These are phyloP conservation scores for Backusella tuberculispora DNA, from an alignment of 192 early-diverging fungal species.

Conservation along the genomic window DNA sequence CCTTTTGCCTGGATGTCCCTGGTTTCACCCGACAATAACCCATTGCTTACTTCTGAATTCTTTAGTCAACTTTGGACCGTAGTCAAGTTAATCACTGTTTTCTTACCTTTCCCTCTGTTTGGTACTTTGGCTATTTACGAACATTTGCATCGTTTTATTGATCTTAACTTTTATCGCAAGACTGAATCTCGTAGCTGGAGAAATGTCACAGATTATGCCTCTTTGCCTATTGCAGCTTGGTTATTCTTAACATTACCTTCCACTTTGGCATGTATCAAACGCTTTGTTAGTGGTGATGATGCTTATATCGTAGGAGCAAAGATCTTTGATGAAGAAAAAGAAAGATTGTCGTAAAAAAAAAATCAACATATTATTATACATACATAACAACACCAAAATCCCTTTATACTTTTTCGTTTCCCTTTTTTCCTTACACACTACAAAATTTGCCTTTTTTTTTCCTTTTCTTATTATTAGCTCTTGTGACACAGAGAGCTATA, in stretches of 20 bases:
- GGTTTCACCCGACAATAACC: conserved; percentile 38
- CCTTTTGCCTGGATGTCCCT: conserved; percentile 32
- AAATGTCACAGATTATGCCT: conserved; percentile 44
- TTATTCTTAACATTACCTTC: conserved; percentile 56
- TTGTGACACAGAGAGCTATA: background rate
- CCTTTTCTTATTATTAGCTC: background rate
- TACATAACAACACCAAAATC: background rate
- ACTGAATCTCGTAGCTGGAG: conserved; percentile 44
- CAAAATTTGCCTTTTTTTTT: background rate
- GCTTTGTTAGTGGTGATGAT: conserved; percentile 36
- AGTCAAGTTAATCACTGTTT: conserved; percentile 45
- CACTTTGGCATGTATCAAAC: conserved; percentile 49
- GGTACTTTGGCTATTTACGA: conserved; percentile 48
- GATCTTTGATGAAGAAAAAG: conserved; percentile 37
- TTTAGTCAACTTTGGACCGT: conserved; percentile 43
- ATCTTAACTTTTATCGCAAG: conserved; percentile 42
- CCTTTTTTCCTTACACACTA: background rate
- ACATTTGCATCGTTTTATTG: conserved; percentile 46
- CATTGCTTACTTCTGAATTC: conserved; percentile 46
- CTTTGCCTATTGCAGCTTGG: conserved; percentile 50
- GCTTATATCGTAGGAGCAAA: conserved; percentile 48
- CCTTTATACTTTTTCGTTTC: background rate
- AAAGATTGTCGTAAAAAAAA: conserved; percentile 11
- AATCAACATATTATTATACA: background rate
- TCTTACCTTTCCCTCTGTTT: conserved; percentile 50